phyloP scores from a whole-genome alignment of 2,329 filamentous ascomycete species.

The Colletotrichum sp. region DNA sequence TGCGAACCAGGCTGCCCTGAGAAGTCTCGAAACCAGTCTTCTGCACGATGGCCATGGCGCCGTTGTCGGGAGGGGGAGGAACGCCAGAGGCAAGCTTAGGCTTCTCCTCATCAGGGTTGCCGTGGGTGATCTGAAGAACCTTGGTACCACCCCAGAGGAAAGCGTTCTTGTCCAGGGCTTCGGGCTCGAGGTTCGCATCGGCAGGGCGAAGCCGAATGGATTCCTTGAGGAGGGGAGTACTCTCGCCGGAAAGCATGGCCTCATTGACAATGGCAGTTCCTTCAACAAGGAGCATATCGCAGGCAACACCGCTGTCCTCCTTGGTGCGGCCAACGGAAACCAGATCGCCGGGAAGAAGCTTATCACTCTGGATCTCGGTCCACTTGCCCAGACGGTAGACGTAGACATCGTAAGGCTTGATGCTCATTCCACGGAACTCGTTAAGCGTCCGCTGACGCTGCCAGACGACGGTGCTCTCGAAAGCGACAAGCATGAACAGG shows the following conservation, averaged over 20 bases:
- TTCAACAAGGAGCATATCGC: constrained; percentile 94
- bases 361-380: constrained; percentile 88
- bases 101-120: constrained; percentile 76
- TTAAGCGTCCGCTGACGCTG: constrained; percentile 94
- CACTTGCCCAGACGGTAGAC: constrained; percentile 88
- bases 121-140: constrained; percentile 93
- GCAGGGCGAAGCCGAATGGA: constrained; percentile 88
- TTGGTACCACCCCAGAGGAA: constrained; percentile 98
- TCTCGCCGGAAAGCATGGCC: constrained; percentile 98
- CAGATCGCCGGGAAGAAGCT: constrained; percentile 89
- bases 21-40: constrained; percentile 99
- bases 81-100: constrained; percentile 78
- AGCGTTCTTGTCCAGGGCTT: constrained; percentile 94
- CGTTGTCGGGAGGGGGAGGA: constrained; percentile 86
- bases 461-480: constrained; percentile 99
- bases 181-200: constrained; percentile 81
- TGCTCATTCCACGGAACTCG: constrained; percentile 99
- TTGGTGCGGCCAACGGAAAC: constrained; percentile 93
- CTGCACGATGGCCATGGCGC: constrained; percentile 90
- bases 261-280: constrained; percentile 98
- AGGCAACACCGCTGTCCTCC: constrained; percentile 95
- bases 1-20: constrained; percentile 94
- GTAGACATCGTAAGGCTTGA: constrained; percentile 96
- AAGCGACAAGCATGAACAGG: constrained; percentile 95
- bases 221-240: constrained; percentile 94